phyloP scores from a whole-genome alignment of 23 red algal species.

The Agarophyton chilense region DNA sequence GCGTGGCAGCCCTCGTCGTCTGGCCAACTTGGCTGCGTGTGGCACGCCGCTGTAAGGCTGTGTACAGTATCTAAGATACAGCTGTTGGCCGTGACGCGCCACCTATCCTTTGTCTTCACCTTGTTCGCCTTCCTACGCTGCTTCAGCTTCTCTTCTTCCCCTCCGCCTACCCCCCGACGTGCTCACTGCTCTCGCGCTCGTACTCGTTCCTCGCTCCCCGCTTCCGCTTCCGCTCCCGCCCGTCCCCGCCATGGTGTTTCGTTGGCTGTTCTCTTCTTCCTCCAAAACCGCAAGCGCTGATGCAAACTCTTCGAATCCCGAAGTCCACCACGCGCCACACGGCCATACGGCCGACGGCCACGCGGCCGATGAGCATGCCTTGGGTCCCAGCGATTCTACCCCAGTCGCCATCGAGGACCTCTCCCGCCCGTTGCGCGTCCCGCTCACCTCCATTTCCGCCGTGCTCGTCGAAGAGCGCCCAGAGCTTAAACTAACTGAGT shows the following conservation, averaged over 20 bases:
- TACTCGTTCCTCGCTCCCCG: too few relatives aligned
- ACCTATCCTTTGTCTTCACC: too few relatives aligned
- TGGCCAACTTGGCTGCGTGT: too few relatives aligned
- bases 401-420: constrained; percentile 26
- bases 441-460: constrained; percentile 51
- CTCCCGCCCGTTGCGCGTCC: constrained; percentile 28
- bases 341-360: not conserved
- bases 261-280: constrained; percentile 50
- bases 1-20: too few relatives aligned
- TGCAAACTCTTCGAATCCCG: not conserved
- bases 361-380: constrained; percentile 25
- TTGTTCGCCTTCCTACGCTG: too few relatives aligned
- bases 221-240: not conserved
- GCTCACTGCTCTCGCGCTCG: too few relatives aligned
- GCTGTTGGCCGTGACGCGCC: too few relatives aligned
- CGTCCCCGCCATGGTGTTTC: constrained; percentile 52
- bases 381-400: constrained; percentile 55
- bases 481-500: constrained; percentile 46
- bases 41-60: too few relatives aligned
- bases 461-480: constrained; percentile 37
- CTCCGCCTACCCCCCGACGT: too few relatives aligned
- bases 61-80: too few relatives aligned
- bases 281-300: not conserved
- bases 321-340: too few relatives aligned
- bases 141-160: too few relatives aligned